Base-by-base conservation (phyloP, 2,329 filamentous ascomycete genomes). In the Diaporthe citri region DNA sequence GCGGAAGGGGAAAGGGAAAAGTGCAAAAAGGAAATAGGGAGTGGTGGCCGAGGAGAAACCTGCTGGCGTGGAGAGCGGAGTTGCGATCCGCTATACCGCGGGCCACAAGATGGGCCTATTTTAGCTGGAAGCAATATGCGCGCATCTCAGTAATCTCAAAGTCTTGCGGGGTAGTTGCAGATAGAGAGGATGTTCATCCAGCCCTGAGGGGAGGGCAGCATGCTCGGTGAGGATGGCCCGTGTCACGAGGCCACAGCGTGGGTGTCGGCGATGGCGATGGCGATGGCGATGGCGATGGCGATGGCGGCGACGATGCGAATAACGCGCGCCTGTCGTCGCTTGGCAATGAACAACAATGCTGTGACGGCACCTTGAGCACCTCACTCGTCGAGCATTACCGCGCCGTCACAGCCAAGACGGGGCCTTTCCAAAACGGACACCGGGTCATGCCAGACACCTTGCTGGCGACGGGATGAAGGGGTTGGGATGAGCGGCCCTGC, bases 111-210 rank as follows among this genome's bases (percentile, higher is more conserved):
- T 55, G 31, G 46, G 64, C 25, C 48, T 41, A 55, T 28, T 55
- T 69, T 69, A 36, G 31, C 43, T 52, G 12, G n/a, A 15, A 39
- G 64, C 64, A 69, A 28, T 52, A 52, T 39, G 34, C 13, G n/a
- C 17, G 64, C 64, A 69, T 69, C 64, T 69, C 64, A 55, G 46
- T 28, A 69, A 55, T 55, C 48, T 67, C 31, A 52, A 22, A 17
- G 46, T 10, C 46, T 67, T 67, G 64, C 64, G 64, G 46, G 46
- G 64, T n/a, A 13, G 64, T 67, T 67, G 31, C 64, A 52, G 31
- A 52, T 51, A 67, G 62, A 67, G 28, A 2, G 28, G 43, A 51
- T 51, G 62, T 67, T 67, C 62, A 52, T 67, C 62, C 62, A 67
- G 41, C 41, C 2, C 3, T 52, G 39, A 20, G 5, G 39, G n/a